Percentiles rank a stretch among this genome's conserved stretches.
phyloP scores from a whole-genome alignment of 2,329 filamentous ascomycete species.

The Clonostachys solani region DNA sequence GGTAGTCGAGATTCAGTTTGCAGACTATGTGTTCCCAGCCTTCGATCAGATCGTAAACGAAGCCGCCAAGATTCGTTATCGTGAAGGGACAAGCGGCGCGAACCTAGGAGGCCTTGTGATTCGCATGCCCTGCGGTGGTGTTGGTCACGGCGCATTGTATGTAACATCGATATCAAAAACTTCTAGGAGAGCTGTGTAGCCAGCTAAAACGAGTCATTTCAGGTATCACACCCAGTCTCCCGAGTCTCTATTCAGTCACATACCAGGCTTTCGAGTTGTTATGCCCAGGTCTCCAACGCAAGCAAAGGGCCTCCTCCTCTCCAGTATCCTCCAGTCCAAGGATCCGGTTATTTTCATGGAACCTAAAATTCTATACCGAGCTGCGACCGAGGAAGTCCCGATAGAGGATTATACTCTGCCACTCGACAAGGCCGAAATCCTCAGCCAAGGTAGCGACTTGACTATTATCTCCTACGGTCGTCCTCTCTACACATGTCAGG shows the following conservation, averaged over 20 bases:
- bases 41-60: slow-evolving; percentile 95
- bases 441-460: slow-evolving; percentile 77
- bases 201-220: too few relatives aligned
- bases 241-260: slow-evolving; percentile 83
- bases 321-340: slow-evolving; percentile 66
- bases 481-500: slow-evolving; percentile 76
- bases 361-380: slow-evolving; percentile 87
- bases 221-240: slow-evolving; percentile 79
- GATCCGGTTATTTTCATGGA: slow-evolving; percentile 93
- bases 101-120: slow-evolving; percentile 77
- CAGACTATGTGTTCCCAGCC: slow-evolving; percentile 87
- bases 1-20: slow-evolving; percentile 91
- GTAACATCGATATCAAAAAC: too few relatives aligned
- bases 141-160: slow-evolving; percentile 78
- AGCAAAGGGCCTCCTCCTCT: slow-evolving; percentile 80
- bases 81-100: slow-evolving; percentile 54
- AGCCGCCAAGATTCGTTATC: slow-evolving; percentile 81
- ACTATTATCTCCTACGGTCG: slow-evolving; percentile 87
- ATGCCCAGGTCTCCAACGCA: slow-evolving; percentile 82
- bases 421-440: slow-evolving; percentile 76
- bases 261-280: slow-evolving; percentile 80
- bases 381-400: slow-evolving; percentile 87
- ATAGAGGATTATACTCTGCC: slow-evolving; percentile 74
- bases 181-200: too few relatives aligned
- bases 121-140: slow-evolving; percentile 86